Conservation (phyloP, 139 green algal species). For the Closterium sp. region DNA sequence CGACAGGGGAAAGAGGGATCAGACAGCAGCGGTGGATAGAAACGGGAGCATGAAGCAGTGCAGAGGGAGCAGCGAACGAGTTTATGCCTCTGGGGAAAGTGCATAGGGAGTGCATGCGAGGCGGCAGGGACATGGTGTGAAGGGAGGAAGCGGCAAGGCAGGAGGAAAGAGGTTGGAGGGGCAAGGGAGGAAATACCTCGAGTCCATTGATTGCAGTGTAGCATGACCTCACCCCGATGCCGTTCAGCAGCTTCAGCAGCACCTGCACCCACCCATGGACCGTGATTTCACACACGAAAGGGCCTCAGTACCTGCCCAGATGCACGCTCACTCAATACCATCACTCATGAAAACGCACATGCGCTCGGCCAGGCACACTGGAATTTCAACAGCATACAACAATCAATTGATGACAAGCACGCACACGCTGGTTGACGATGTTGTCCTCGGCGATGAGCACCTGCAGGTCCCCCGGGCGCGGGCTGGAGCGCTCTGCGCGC, state of each 20-base stretch:
- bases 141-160: neutral
- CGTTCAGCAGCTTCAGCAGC: constrained; percentile 39
- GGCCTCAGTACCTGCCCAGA: no score
- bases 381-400: no score
- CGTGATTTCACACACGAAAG: neutral
- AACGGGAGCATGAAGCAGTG: neutral
- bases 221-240: constrained; percentile 13
- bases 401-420: neutral
- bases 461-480: neutral
- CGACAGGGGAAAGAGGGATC: neutral
- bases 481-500: neutral
- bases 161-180: neutral
- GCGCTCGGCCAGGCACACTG: no score
- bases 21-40: neutral
- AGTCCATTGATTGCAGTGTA: constrained; percentile 28
- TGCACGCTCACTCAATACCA: no score
- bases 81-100: no score
- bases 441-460: constrained; percentile 39
- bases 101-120: neutral
- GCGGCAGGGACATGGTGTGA: neutral
- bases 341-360: no score
- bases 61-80: neutral
- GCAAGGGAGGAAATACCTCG: neutral
- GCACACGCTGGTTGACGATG: constrained; percentile 35
- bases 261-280: constrained; percentile 15